Conservation (phyloP, 768 basidiomycete species). For the Auriscalpium vulgare region DNA sequence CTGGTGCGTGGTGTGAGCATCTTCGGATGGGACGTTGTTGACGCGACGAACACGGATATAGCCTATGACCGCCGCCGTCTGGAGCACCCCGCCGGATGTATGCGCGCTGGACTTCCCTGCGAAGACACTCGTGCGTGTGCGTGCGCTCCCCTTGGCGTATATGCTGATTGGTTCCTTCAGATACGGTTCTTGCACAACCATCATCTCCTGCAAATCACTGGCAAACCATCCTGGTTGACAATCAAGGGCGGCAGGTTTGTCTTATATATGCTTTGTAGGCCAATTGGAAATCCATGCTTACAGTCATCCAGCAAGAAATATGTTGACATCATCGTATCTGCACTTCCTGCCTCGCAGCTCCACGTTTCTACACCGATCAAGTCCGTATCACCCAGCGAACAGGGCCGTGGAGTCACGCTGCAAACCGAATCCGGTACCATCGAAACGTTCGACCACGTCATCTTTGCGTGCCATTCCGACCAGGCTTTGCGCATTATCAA, state of each 20-base stretch:
- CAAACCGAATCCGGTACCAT: slow-evolving; percentile 38
- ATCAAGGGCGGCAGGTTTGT: slow-evolving; percentile 62
- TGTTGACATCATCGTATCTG: slow-evolving; percentile 42
- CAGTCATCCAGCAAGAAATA: slow-evolving; percentile 44
- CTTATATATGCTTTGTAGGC: not conserved
- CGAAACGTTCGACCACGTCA: slow-evolving; percentile 57
- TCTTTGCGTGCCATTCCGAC: slow-evolving; percentile 69
- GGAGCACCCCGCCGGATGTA: slow-evolving; percentile 69
- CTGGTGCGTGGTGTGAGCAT: slow-evolving; percentile 38
- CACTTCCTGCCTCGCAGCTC: slow-evolving; percentile 35
- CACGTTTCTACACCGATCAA: slow-evolving; percentile 44
- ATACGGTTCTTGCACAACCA: slow-evolving; percentile 71
- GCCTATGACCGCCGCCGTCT: slow-evolving; percentile 79
- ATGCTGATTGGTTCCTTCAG: slow-evolving; percentile 19
- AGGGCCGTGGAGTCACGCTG: slow-evolving; percentile 29
- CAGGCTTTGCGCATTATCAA: slow-evolving; percentile 44
- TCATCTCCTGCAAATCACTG: slow-evolving; percentile 61
- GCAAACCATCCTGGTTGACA: slow-evolving; percentile 67
- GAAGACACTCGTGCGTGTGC: slow-evolving; percentile 41
- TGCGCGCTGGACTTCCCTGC: slow-evolving; percentile 68
- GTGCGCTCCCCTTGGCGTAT: not conserved
- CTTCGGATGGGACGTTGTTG: not conserved
- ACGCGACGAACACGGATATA: not conserved
- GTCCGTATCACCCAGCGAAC: slow-evolving; percentile 27
- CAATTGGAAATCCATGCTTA: slow-evolving; percentile 34